Evolutionary conservation across 1,139 yeast species (phyloP).

Genomic region (Yamadazyma blattariae): DNA sequence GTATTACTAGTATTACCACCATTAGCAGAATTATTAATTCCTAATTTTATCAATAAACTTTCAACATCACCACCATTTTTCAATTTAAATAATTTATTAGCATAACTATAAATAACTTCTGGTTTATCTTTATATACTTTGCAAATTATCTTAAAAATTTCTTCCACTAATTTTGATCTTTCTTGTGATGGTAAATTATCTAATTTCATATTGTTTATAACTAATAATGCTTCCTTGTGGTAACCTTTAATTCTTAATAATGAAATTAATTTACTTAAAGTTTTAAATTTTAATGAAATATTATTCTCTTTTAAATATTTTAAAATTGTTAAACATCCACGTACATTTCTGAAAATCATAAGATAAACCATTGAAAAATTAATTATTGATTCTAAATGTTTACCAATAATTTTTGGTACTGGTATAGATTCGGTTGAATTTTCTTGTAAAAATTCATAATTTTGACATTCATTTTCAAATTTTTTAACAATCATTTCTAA

Average conservation of each 20-base stretch:
- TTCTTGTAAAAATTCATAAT: too few relatives aligned
- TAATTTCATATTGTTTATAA: conserved; percentile 32
- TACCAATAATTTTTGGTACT: too few relatives aligned
- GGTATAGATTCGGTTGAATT: too few relatives aligned
- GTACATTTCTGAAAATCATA: conserved; percentile 38
- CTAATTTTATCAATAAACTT: conserved; percentile 23
- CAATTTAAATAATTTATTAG: conserved; percentile 25
- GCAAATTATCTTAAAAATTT: conserved; percentile 31
- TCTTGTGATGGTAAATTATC: conserved; percentile 18
- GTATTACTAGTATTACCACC: too few relatives aligned
- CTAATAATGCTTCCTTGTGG: conserved; percentile 33
- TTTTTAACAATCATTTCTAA: conserved; percentile 35
- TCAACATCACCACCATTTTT: conserved; percentile 9
- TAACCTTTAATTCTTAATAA: conserved; percentile 27
- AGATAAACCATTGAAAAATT: conserved; percentile 29
- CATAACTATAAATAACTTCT: conserved; percentile 37
- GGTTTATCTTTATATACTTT: conserved; percentile 32
- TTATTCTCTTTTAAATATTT: conserved; percentile 31
- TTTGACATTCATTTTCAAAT: conserved; percentile 28
- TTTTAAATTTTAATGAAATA: conserved; percentile 23
- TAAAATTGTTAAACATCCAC: conserved; percentile 30
- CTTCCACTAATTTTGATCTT: conserved; percentile 21
- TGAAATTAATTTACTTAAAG: conserved; percentile 25
- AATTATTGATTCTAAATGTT: conserved; percentile 27
- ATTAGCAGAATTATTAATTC: conserved; percentile 14